Base-by-base conservation (phyloP, 1,284 basidiomycete genomes). In the Mycena sp. region DNA sequence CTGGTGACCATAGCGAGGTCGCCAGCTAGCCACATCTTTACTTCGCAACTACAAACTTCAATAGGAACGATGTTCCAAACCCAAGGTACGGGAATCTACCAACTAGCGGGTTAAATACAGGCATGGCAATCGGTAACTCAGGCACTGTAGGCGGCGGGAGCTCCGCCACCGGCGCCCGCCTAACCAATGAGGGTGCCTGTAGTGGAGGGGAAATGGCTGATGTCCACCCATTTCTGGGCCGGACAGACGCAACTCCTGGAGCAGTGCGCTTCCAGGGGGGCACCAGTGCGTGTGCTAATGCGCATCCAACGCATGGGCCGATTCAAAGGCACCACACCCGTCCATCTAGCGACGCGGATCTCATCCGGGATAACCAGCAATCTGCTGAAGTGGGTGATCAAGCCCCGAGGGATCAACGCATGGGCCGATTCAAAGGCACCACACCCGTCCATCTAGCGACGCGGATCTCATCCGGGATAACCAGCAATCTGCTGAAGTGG, bases 161-260 rank as follows among this genome's bases (percentile, higher is more conserved):
- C 58, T 60, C 58, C 50, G 58, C 58, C 58, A 60, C 58, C 58
- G 58, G 44, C 43, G 7, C 50, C 32, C 51, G 45, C 43, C 44
- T 28, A 19, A 41, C 51, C 51, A 37, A 60, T 46, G 58, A 60
- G 1, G 19, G 44, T 40, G 58, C n/a, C 44, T 32, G 19, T 28
- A 60, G 58, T 40, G 43, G 58, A 60, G 58, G 58, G 32, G 50
- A 48, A 60, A 53, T 41, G 58, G 44, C 58, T 5, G 50, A 48
- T 6, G 50, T 26, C 5, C 25, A 37, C 25, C 37, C 58, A 6
- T 14, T n/a, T 21, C 25, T n/a, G 43, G 58, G 51, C 29, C 37
- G 26, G 14, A 26, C 45, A 1, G 37, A 43, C 2, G 59, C 38
- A 61, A 61, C 58, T 61, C 58, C 58, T 46, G 58, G 38, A 30